phyloP scores from a whole-genome alignment of 1,284 basidiomycete genomes.

The Ganoderma boninense region DNA sequence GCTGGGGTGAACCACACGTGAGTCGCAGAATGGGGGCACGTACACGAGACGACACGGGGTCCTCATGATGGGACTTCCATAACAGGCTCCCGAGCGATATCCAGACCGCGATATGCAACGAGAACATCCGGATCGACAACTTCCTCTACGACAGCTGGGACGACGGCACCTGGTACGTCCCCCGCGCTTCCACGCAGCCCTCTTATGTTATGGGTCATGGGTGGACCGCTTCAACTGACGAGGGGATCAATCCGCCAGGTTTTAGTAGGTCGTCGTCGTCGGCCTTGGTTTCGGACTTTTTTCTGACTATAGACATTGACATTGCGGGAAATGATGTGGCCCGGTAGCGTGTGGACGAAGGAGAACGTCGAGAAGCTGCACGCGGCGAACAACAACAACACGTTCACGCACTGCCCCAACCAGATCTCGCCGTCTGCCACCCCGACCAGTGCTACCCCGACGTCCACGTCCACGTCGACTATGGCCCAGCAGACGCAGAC shows the following conservation, averaged over 20 bases:
- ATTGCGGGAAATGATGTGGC: too few species aligned
- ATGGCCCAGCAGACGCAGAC: not conserved
- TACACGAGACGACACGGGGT: too few species aligned
- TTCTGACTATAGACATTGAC: too few species aligned
- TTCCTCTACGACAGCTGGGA: conserved; percentile 31
- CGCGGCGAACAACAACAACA: conserved; percentile 22
- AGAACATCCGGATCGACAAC: conserved; percentile 27
- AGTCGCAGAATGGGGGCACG: not conserved
- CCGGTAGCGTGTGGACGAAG: conserved; percentile 16
- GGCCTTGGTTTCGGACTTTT: not conserved
- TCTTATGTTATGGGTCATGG: too few species aligned
- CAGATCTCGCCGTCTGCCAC: conserved; percentile 7
- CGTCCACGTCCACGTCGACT: not conserved
- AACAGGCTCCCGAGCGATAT: conserved; percentile 23
- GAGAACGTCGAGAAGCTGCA: conserved; percentile 20
- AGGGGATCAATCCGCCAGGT: conserved; percentile 18
- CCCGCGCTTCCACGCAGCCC: not conserved
- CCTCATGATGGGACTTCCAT: not conserved
- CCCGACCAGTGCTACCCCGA: not conserved
- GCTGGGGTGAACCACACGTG: conserved; percentile 19
- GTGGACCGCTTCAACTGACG: not conserved
- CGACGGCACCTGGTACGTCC: conserved; percentile 28
- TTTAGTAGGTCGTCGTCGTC: conserved; percentile 21
- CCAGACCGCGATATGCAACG: conserved; percentile 26
- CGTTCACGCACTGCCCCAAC: conserved; percentile 24